Evolutionary conservation across 768 basidiomycete species (phyloP), one percentile per base, ranked within the genome.

Genomic region (Lentinula guzmanii): DNA sequence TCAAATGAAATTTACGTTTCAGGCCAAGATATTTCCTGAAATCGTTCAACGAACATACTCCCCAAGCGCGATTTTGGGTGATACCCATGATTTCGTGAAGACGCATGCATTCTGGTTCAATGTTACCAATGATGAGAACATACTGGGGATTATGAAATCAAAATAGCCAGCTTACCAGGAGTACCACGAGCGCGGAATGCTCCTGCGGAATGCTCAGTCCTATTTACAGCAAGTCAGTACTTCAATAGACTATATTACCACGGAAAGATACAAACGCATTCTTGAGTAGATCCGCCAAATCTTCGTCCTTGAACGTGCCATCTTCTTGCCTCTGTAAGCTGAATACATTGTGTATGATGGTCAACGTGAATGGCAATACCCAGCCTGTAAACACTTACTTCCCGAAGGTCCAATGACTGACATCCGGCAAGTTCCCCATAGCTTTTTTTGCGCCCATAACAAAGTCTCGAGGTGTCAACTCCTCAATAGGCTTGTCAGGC

Each of bases 41-140:
- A 62, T 93, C 91, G 64, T 94, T 94, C 63, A 94, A 70, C 1
- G 88, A 86, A 69, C 91, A 93, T 18, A 87, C 85, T 52, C 91
- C 91, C 91, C 91, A 95, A 21, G 69, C 65, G 34, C 92, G 82
- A 68, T 83, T 88, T 61, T 87, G 79, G 66, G 89, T 85, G 51
- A 94, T 93, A 45, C 90, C 90, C 89, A 94, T 89, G 43, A 93
- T 78, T 69, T 95, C 93, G 63, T 92, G 82, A 28, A 92, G 68
- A 46, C 81, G 84, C 86, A 93, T 89, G 52, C 81, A 71, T n/a
- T 71, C 79, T 80, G 21, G 21, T 28, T 21, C 5, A 35, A 28
- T 13, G 46, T 67, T 39, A 28, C 28, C 28, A 28, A 2, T 18
- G 24, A 37, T 15, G 24, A 8, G 3, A 10, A 21, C 8, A 3